These are phyloP conservation scores for Ustilago xerochloae DNA, from an alignment of 1,284 basidiomycete species.

Conservation along the genomic window DNA sequence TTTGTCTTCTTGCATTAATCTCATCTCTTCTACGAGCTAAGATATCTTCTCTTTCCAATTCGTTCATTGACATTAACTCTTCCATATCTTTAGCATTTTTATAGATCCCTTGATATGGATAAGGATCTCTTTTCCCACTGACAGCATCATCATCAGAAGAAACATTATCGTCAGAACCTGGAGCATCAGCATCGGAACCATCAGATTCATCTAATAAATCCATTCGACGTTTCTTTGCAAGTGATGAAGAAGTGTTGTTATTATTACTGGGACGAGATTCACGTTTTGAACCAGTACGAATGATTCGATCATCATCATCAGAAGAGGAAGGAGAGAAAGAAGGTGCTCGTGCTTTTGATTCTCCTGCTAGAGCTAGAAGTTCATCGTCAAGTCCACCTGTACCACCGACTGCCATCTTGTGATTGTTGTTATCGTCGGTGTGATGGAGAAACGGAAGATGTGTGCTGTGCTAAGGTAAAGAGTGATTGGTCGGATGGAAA, in stretches of 20 bases:
- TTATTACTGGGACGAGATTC: conserved; percentile 1
- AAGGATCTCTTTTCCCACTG: conserved; percentile 66
- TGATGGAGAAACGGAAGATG: neutral
- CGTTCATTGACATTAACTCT: conserved; percentile 80
- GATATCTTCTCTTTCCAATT: conserved; percentile 87
- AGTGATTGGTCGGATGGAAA: no score
- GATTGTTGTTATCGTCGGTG: neutral
- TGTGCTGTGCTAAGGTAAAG: neutral
- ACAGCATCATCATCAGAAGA: conserved; percentile 1
- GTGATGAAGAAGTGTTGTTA: conserved; percentile 8
- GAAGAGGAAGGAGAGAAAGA: conserved; percentile 71
- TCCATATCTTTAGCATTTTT: conserved; percentile 83
- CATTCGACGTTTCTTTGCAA: conserved; percentile 47
- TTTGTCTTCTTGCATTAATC: conserved; percentile 80
- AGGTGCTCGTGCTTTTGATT: conserved; percentile 73
- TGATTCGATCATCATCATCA: conserved; percentile 69
- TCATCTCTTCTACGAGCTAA: conserved; percentile 83
- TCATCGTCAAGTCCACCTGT: conserved; percentile 74
- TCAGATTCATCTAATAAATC: conserved; percentile 61
- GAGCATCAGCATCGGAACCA: conserved; percentile 28
- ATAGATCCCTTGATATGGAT: conserved; percentile 90
- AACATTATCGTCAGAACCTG: conserved; percentile 15
- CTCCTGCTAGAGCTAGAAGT: conserved; percentile 76
- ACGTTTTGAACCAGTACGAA: conserved; percentile 63
- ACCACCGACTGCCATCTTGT: conserved; percentile 51